These are phyloP conservation scores for Suhomyces bolitotheri DNA, from an alignment of 1,139 yeast species.

Conservation along the genomic window DNA sequence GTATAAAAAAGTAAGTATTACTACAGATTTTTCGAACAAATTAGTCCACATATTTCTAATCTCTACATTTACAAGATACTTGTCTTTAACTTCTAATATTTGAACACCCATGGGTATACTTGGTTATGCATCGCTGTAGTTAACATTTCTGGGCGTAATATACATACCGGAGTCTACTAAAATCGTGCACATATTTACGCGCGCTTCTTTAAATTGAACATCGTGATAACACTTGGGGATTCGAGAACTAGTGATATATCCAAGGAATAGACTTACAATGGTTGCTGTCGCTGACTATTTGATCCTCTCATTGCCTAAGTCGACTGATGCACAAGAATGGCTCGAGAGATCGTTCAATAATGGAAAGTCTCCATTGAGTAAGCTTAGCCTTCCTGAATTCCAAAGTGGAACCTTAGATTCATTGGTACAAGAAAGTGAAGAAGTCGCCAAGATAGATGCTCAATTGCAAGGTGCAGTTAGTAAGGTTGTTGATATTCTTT, in stretches of 20 bases:
- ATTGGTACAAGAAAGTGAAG: slow-evolving; percentile 87
- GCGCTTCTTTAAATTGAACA: slow-evolving; percentile 5
- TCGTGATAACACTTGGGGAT: slow-evolving; percentile 3
- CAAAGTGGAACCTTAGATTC: slow-evolving; percentile 95
- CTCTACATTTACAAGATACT: too few species aligned
- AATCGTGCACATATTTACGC: too few species aligned
- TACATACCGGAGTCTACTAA: too few species aligned
- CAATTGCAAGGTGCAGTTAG: slow-evolving; percentile 68
- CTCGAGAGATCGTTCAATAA: slow-evolving; percentile 45
- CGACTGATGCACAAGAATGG: slow-evolving; percentile 46
- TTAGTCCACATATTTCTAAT: too few species aligned
- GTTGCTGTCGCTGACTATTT: slow-evolving; percentile 40
- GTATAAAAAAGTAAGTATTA: too few species aligned
- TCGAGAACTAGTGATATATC: neutral
- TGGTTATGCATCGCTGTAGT: too few species aligned
- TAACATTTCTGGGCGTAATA: too few species aligned
- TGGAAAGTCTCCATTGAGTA: slow-evolving; percentile 43
- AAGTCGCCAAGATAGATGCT: slow-evolving; percentile 73
- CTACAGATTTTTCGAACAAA: too few species aligned
- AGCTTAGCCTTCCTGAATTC: slow-evolving; percentile 75
- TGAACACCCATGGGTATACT: too few species aligned
- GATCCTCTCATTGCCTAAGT: slow-evolving; percentile 53
- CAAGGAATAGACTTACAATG: slow-evolving; percentile 15
- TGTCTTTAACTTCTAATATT: too few species aligned
- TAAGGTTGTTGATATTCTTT: slow-evolving; percentile 75